These are phyloP conservation scores for Gossypium herbaceum DNA, from an alignment of 345 rosid species.

Conservation along the genomic window DNA sequence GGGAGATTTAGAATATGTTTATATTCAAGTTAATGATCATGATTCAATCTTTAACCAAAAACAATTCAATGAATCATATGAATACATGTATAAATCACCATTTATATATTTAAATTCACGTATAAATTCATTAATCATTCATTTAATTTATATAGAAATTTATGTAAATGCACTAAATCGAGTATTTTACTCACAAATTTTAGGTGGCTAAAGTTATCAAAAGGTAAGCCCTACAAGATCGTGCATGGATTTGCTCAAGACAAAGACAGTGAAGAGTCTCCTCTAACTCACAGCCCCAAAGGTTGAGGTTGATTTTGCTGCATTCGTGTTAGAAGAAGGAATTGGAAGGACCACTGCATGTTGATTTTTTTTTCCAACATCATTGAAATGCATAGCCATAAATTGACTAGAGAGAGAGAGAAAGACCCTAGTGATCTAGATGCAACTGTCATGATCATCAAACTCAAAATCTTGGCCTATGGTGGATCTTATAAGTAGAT, in stretches of 20 bases:
- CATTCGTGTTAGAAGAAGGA: background rate
- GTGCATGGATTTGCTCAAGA: background rate
- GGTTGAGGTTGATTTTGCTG: constrained; percentile 11
- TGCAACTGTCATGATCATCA: constrained; percentile 22
- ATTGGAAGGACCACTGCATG: constrained; percentile 5
- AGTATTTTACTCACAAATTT: background rate
- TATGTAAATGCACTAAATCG: too few relatives aligned
- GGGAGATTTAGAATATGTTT: background rate
- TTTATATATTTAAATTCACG: background rate
- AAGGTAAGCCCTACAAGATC: background rate
- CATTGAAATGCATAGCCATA: background rate
- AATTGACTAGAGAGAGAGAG: constrained; percentile 4
- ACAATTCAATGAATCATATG: background rate
- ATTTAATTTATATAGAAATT: too few relatives aligned
- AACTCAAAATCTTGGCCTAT: background rate
- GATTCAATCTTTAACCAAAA: constrained; percentile 9
- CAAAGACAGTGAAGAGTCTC: background rate
- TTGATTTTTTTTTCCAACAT: background rate
- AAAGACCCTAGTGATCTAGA: background rate
- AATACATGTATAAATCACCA: constrained; percentile 6
- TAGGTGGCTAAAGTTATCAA: background rate
- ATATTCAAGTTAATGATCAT: background rate
- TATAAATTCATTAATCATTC: background rate
- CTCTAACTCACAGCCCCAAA: background rate
- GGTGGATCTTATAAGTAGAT: background rate